Conservation (phyloP, 345 rosid genomes). For the Syzygium grande region DNA sequence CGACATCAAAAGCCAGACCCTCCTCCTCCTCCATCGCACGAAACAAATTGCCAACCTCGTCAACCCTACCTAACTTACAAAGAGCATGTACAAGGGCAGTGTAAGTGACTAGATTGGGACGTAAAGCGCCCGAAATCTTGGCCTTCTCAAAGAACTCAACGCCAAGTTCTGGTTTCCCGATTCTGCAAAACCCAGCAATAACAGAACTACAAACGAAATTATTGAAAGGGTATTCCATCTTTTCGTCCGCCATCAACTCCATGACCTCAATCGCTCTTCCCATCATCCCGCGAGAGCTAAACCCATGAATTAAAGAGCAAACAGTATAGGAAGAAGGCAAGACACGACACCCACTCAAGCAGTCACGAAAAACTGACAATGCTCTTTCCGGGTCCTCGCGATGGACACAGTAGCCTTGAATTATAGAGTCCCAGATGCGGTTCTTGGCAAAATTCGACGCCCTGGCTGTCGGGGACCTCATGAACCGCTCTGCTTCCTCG, state of each 20-base stretch:
- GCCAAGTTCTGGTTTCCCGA: conserved; percentile 64
- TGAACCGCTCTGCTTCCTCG: conserved; percentile 51
- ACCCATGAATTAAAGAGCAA: conserved; percentile 43
- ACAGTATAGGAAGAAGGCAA: conserved; percentile 55
- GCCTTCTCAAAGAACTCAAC: conserved; percentile 47
- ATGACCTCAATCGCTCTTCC: conserved; percentile 49
- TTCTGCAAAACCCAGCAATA: conserved; percentile 56
- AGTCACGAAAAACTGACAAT: conserved; percentile 31
- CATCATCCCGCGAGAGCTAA: conserved; percentile 44
- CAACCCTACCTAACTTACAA: conserved; percentile 46
- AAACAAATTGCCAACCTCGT: conserved; percentile 42
- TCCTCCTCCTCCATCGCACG: conserved; percentile 37
- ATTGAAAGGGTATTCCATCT: conserved; percentile 40
- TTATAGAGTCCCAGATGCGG: conserved; percentile 41
- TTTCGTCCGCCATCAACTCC: conserved; percentile 48
- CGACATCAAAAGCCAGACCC: conserved; percentile 50
- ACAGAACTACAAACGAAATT: conserved; percentile 71
- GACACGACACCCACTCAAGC: conserved; percentile 35
- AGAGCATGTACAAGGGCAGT: conserved; percentile 52
- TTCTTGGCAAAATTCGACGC: conserved; percentile 16
- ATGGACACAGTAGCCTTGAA: conserved; percentile 35
- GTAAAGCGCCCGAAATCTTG: conserved; percentile 35
- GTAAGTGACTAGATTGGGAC: conserved; percentile 53
- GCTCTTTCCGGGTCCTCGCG: conserved; percentile 40
- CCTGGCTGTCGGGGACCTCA: conserved; percentile 29